phyloP scores from a whole-genome alignment of 805 yeast genomes.

The Tanozyma kutaoensis region DNA sequence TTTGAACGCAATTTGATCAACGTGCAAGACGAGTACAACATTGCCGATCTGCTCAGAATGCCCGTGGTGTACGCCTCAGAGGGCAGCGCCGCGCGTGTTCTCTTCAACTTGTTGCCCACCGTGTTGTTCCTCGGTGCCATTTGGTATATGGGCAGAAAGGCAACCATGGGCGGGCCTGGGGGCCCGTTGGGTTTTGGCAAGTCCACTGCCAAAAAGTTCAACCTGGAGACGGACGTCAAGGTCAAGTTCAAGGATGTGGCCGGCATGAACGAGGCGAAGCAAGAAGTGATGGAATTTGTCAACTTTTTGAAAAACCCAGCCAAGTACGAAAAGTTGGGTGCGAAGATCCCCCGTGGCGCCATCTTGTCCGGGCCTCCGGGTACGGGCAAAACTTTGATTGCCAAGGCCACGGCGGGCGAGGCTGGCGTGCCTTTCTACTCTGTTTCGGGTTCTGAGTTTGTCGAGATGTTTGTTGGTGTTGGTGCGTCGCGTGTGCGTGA shows the following conservation, averaged over 20 bases:
- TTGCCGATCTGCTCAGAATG: slow-evolving; percentile 49
- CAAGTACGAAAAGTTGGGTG: slow-evolving; percentile 87
- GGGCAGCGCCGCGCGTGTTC: slow-evolving; percentile 48
- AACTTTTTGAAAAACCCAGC: slow-evolving; percentile 81
- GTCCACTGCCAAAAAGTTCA: slow-evolving; percentile 82
- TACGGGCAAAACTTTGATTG: slow-evolving; percentile 94
- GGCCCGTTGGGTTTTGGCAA: slow-evolving; percentile 80
- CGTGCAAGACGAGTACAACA: slow-evolving; percentile 59
- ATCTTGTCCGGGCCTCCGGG: slow-evolving; percentile 98
- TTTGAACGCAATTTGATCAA: slow-evolving; percentile 71
- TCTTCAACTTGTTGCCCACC: slow-evolving; percentile 81
- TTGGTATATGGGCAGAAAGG: slow-evolving; percentile 53
- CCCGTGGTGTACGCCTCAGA: slow-evolving; percentile 75
- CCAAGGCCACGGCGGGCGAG: slow-evolving; percentile 98
- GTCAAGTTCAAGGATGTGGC: slow-evolving; percentile 91
- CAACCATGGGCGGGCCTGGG: slow-evolving; percentile 65
- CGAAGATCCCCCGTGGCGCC: slow-evolving; percentile 97
- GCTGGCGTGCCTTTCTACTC: slow-evolving; percentile 96
- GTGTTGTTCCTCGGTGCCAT: slow-evolving; percentile 78
- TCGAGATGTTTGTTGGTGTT: slow-evolving; percentile 98
- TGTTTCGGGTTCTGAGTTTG: slow-evolving; percentile 95
- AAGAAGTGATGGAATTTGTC: slow-evolving; percentile 96
- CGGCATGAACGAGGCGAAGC: slow-evolving; percentile 94
- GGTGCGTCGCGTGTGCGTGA: slow-evolving; percentile 98
- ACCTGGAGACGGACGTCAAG: slow-evolving; percentile 83